These are phyloP conservation scores for Zoysia pacifica DNA, from an alignment of 176 grass and related monocot species.

Conservation along the genomic window DNA sequence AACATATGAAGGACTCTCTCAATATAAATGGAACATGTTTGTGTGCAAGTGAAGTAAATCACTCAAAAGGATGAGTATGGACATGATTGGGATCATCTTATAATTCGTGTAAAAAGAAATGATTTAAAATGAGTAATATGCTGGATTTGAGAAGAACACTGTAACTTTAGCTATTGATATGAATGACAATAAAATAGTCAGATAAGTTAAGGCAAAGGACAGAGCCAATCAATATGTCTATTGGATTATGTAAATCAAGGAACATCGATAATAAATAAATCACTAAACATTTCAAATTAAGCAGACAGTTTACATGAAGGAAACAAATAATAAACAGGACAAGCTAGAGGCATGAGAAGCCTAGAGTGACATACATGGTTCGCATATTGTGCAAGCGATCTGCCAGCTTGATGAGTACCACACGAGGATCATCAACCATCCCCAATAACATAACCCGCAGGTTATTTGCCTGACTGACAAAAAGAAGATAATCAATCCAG, in stretches of 20 bases:
- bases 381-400: conserved; percentile 98
- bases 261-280: conserved; percentile 5
- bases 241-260: conserved; percentile 16
- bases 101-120: conserved; percentile 12
- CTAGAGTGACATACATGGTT: conserved; percentile 72
- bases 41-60: conserved; percentile 12
- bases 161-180: too few relatives aligned
- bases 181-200: too few relatives aligned
- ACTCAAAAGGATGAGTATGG: conserved; percentile 3
- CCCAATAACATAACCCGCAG: conserved; percentile 94
- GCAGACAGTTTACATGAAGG: conserved; percentile 1
- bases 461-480: conserved; percentile 92
- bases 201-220: background rate
- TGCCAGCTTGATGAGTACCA: conserved; percentile 94
- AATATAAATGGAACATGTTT: conserved; percentile 15
- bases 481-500: conserved; percentile 44
- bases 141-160: conserved; percentile 25
- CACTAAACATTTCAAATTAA: background rate
- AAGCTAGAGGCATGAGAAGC: conserved; percentile 29
- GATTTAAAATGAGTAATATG: conserved; percentile 15
- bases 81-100: conserved; percentile 21
- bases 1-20: conserved; percentile 17
- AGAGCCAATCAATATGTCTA: conserved; percentile 10
- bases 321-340: conserved; percentile 19
- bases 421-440: conserved; percentile 98